Conservation (phyloP, 495 filamentous ascomycete species). For the Pyrenula massariospora region DNA sequence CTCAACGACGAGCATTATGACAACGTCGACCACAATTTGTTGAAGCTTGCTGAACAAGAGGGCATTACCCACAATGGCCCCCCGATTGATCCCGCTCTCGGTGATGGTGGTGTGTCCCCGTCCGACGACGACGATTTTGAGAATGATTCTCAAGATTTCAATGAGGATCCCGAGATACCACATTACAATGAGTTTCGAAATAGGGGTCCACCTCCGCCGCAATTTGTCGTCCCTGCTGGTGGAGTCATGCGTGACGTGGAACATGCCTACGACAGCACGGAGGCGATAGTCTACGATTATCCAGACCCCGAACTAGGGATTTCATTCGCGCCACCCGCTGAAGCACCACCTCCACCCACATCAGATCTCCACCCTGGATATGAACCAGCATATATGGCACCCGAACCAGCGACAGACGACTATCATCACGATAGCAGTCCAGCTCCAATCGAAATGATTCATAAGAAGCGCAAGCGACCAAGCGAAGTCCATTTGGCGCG, state of each 20-base stretch:
- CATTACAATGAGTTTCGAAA: background rate
- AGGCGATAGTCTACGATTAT: slow-evolving; percentile 11
- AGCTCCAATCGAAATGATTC: slow-evolving; percentile 1
- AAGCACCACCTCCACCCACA: slow-evolving; percentile 7
- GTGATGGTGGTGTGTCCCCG: slow-evolving; percentile 6
- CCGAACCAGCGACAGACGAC: slow-evolving; percentile 6
- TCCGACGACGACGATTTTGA: slow-evolving; percentile 4
- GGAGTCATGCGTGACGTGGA: slow-evolving; percentile 17
- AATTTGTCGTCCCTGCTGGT: slow-evolving; percentile 14
- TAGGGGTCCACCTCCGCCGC: background rate
- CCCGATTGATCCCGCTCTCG: slow-evolving; percentile 40
- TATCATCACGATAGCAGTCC: slow-evolving; percentile 8
- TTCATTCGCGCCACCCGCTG: slow-evolving; percentile 1
- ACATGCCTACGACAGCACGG: slow-evolving; percentile 2
- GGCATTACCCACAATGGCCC: slow-evolving; percentile 13
- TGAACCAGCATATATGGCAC: background rate
- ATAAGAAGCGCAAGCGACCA: slow-evolving; percentile 1
- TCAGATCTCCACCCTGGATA: background rate
- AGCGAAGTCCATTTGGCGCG: slow-evolving; percentile 1
- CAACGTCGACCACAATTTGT: slow-evolving; percentile 14
- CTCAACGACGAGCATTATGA: slow-evolving; percentile 27
- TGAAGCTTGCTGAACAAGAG: slow-evolving; percentile 8
- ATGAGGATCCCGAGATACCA: background rate
- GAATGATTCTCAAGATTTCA: slow-evolving; percentile 5
- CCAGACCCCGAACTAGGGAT: slow-evolving; percentile 10